Evolutionary conservation across 73 alveolate species (phyloP).

Genomic region (Paramecium sonneborni): DNA sequence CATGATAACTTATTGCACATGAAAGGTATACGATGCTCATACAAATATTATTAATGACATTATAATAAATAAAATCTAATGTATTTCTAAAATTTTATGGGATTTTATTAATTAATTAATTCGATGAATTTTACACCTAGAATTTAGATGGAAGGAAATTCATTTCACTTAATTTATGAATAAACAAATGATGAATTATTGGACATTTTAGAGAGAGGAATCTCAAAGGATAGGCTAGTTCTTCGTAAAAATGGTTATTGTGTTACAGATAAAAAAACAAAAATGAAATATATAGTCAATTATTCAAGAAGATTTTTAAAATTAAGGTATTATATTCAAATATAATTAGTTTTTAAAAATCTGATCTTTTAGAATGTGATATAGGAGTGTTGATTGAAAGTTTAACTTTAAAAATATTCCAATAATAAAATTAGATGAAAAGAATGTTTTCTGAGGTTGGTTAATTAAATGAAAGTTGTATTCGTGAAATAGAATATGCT

Average conservation of each 20-base stretch:
- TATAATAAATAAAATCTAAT: not conserved
- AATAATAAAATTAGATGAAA: not conserved
- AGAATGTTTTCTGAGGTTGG: not conserved
- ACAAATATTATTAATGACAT: not conserved
- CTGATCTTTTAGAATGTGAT: not conserved
- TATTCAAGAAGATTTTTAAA: not conserved
- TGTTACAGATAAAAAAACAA: not conserved
- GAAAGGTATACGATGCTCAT: slow-evolving; percentile 14
- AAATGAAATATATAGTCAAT: not conserved
- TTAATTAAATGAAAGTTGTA: not conserved
- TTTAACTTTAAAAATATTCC: not conserved
- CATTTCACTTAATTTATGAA: not conserved
- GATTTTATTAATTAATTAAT: not conserved
- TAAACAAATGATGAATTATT: not conserved
- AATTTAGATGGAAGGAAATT: not conserved
- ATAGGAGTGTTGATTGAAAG: not conserved
- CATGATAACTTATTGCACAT: slow-evolving; percentile 1
- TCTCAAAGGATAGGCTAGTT: not conserved
- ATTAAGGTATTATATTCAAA: not conserved
- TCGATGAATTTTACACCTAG: not conserved
- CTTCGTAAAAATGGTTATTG: not conserved
- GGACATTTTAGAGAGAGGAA: not conserved
- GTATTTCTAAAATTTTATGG: not conserved
- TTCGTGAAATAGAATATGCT: not conserved
- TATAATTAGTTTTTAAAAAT: not conserved